Evolutionary conservation across 1,284 basidiomycete genomes (phyloP).

Genomic region (Sporisorium exsertum): DNA sequence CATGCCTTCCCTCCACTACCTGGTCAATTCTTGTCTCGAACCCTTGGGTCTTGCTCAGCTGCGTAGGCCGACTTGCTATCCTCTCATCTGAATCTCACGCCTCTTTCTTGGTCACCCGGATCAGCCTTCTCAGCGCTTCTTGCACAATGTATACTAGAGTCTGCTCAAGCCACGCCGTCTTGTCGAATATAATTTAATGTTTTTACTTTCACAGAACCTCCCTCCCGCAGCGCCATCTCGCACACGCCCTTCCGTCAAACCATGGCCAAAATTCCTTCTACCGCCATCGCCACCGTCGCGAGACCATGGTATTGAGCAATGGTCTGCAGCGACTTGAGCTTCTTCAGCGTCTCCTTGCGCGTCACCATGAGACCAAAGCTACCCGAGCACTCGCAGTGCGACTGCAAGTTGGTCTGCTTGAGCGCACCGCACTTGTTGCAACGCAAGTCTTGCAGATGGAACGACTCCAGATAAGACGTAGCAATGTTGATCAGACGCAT

Average conservation of each 20-base stretch:
- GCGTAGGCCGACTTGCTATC: neutral
- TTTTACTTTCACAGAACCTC: no score
- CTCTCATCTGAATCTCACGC: neutral
- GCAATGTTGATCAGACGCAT: slow-evolving; percentile 84
- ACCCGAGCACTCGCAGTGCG: slow-evolving; percentile 86
- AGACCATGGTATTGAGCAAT: slow-evolving; percentile 57
- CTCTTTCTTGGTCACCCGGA: neutral
- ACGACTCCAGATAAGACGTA: slow-evolving; percentile 78
- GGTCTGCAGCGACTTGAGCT: slow-evolving; percentile 40
- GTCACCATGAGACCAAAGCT: slow-evolving; percentile 56
- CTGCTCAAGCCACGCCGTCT: no score
- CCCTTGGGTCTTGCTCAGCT: neutral
- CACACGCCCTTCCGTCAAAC: slow-evolving; percentile 6
- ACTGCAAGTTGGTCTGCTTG: slow-evolving; percentile 84
- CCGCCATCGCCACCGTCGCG: slow-evolving; percentile 8
- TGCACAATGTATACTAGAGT: slow-evolving; percentile 1
- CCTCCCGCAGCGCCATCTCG: neutral
- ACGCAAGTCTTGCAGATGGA: slow-evolving; percentile 83
- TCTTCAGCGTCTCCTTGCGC: slow-evolving; percentile 56
- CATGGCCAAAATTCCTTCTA: slow-evolving; percentile 28
- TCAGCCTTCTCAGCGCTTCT: neutral
- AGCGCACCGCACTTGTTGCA: slow-evolving; percentile 90
- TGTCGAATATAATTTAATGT: no score
- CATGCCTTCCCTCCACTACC: neutral
- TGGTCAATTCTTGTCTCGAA: neutral